Evolutionary conservation across 768 basidiomycete species (phyloP).

Genomic region (Naganishia friedmannii): DNA sequence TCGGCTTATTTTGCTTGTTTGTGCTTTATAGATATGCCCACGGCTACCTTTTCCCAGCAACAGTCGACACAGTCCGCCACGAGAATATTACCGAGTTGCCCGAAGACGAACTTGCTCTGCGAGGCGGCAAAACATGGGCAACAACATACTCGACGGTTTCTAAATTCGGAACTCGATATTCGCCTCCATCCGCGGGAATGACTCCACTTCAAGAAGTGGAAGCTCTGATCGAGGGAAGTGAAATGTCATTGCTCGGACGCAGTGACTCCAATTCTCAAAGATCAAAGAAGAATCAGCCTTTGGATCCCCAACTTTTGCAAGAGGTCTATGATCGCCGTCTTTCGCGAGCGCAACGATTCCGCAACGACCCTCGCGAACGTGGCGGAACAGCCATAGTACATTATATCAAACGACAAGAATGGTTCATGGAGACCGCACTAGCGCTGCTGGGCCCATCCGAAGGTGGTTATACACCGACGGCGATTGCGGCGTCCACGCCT

Average conservation of each 20-base stretch:
- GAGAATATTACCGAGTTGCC: slow-evolving; percentile 50
- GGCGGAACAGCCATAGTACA: slow-evolving; percentile 95
- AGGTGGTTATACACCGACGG: neutral
- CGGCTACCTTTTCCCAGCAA: slow-evolving; percentile 90
- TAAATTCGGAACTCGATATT: slow-evolving; percentile 74
- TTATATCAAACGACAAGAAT: slow-evolving; percentile 94
- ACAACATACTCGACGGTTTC: slow-evolving; percentile 79
- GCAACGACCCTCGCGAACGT: slow-evolving; percentile 57
- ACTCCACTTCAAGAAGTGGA: slow-evolving; percentile 72
- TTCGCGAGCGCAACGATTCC: slow-evolving; percentile 38
- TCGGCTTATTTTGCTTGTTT: slow-evolving; percentile 12
- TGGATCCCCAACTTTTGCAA: neutral
- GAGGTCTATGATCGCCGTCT: slow-evolving; percentile 39
- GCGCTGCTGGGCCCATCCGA: slow-evolving; percentile 64
- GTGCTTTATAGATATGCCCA: slow-evolving; percentile 71
- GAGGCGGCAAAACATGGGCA: slow-evolving; percentile 47
- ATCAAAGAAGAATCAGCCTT: neutral
- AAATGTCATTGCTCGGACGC: slow-evolving; percentile 65
- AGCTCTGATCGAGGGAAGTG: slow-evolving; percentile 86
- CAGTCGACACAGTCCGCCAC: slow-evolving; percentile 67
- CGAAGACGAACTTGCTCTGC: slow-evolving; percentile 40
- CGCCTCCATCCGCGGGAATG: slow-evolving; percentile 65
- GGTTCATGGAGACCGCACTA: slow-evolving; percentile 90
- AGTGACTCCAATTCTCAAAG: slow-evolving; percentile 14
- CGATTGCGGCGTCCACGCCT: no score